Conservation (phyloP, 257 asterid species). For the Solanum lycopersicoides region DNA sequence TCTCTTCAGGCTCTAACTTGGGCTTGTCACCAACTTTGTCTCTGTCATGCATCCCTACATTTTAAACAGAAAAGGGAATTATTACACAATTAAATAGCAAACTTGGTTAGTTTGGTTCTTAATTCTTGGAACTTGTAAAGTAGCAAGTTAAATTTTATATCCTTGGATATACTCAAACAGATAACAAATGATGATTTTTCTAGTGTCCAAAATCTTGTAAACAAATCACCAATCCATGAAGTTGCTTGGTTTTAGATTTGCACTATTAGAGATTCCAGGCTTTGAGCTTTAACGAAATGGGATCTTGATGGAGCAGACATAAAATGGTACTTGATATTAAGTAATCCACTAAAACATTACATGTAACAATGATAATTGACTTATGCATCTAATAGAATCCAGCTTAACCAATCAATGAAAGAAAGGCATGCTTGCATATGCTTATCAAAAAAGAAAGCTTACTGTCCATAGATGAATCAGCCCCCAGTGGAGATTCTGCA, state of each 20-base stretch:
- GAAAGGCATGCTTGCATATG: background rate
- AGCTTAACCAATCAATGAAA: background rate
- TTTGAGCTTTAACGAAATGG: background rate
- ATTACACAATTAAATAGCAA: background rate
- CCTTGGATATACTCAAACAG: background rate
- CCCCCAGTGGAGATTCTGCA: background rate
- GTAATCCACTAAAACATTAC: background rate
- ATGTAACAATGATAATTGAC: background rate
- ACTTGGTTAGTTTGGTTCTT: background rate
- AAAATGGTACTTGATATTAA: background rate
- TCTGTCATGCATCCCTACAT: background rate
- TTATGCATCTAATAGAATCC: background rate
- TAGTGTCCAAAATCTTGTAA: background rate
- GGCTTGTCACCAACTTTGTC: background rate
- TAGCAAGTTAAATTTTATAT: background rate
- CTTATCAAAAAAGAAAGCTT: background rate
- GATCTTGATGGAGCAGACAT: background rate
- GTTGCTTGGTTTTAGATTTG: background rate
- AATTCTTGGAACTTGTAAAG: background rate
- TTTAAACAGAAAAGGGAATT: background rate
- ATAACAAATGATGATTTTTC: background rate
- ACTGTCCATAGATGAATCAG: constrained; percentile 5
- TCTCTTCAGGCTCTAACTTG: background rate
- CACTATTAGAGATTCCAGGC: background rate
- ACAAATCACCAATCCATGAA: background rate